These are phyloP conservation scores for Chimonanthus praecox DNA, from an alignment of 164 flowering plant species.

Conservation along the genomic window DNA sequence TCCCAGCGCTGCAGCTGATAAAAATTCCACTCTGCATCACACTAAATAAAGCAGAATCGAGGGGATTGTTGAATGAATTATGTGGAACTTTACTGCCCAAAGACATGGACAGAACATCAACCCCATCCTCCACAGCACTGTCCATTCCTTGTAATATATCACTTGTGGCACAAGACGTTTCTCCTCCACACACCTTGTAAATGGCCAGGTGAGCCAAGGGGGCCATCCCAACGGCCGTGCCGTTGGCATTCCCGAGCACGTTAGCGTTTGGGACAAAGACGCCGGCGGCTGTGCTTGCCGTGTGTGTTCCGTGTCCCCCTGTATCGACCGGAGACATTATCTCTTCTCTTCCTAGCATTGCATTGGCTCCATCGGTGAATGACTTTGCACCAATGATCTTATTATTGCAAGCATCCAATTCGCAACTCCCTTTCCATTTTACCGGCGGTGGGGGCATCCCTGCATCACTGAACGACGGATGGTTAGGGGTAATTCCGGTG, in stretches of 20 bases:
- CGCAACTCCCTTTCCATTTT: constrained; percentile 47
- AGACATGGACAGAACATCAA: constrained; percentile 35
- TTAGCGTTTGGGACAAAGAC: constrained; percentile 17
- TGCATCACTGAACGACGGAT: constrained; percentile 39
- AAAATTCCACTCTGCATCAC: constrained; percentile 14
- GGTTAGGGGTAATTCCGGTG: constrained; percentile 32
- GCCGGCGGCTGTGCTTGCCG: constrained; percentile 36
- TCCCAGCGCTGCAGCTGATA: constrained; percentile 13
- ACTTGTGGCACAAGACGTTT: constrained; percentile 10
- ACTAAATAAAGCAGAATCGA: constrained; percentile 25
- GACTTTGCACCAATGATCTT: constrained; percentile 48
- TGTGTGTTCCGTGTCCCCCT: constrained; percentile 36
- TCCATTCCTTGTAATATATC: constrained; percentile 29
- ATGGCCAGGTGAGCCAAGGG: constrained; percentile 28
- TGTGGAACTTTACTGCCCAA: constrained; percentile 7
- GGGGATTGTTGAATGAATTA: not conserved
- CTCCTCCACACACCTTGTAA: constrained; percentile 8
- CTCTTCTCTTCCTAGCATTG: not conserved
- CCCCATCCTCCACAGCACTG: constrained; percentile 32
- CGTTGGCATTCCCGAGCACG: constrained; percentile 21
- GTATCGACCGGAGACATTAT: constrained; percentile 23
- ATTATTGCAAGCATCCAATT: constrained; percentile 36
- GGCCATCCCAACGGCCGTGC: constrained; percentile 36
- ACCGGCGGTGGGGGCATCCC: constrained; percentile 46
- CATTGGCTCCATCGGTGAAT: constrained; percentile 13